Evolutionary conservation across 164 flowering plant species (phyloP).

Genomic region (Liquidambar formosana): DNA sequence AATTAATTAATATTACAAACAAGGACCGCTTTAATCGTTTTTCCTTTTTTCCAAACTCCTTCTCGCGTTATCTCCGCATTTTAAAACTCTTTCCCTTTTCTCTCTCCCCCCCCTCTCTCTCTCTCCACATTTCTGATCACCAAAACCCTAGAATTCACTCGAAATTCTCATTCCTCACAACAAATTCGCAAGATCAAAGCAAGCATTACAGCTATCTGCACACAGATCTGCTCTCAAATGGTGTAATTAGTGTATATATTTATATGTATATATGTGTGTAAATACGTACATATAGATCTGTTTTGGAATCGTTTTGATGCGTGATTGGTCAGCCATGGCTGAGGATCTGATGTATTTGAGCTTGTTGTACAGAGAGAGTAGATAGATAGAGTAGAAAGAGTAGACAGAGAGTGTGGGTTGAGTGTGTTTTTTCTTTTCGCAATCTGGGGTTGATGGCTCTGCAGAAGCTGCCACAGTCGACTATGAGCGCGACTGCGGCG

Average conservation of each 20-base stretch:
- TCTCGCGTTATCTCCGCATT: not conserved
- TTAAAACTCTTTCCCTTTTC: not conserved
- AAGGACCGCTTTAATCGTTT: not conserved
- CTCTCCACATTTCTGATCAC: not conserved
- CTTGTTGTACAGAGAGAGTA: slow-evolving; percentile 1
- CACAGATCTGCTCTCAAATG: not conserved
- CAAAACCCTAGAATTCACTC: not conserved
- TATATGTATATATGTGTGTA: too few relatives aligned
- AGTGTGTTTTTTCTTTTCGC: not conserved
- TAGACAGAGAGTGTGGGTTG: not conserved
- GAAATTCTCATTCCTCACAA: too few relatives aligned
- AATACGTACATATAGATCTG: too few relatives aligned
- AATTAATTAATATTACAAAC: too few relatives aligned
- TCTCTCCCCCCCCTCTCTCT: not conserved
- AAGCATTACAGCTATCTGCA: not conserved
- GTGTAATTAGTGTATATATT: not conserved
- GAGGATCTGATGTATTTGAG: not conserved
- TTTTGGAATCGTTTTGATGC: too few relatives aligned
- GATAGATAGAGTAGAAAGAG: not conserved
- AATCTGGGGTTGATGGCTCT: slow-evolving; percentile 28
- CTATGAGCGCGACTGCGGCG: slow-evolving; percentile 20
- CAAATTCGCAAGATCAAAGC: not conserved
- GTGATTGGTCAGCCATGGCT: not conserved
- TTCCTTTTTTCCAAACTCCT: not conserved
- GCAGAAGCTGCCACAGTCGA: slow-evolving; percentile 37